A percentile compares a stretch with the other conserved stretches of the same genome.
Conservation (phyloP, 2,329 filamentous ascomycete genomes). For the Claviceps lovelessii region DNA sequence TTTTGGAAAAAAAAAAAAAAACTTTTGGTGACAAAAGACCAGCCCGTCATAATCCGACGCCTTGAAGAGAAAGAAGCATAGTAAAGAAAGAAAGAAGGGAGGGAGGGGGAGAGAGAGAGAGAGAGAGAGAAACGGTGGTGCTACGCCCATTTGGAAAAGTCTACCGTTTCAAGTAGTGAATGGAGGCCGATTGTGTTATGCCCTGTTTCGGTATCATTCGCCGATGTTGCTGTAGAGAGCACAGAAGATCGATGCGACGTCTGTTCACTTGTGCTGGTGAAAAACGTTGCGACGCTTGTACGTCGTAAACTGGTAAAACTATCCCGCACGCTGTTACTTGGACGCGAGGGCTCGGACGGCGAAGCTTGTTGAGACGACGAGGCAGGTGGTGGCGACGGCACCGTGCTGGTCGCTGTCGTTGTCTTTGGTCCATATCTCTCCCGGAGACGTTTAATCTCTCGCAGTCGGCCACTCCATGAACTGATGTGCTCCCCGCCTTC, state of each 20-base stretch:
- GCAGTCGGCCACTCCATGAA: conserved; percentile 75
- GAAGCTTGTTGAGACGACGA: conserved; percentile 10
- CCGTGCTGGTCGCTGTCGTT: conserved; percentile 9
- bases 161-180: conserved; percentile 22
- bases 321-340: conserved; percentile 32
- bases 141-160: conserved; percentile 26
- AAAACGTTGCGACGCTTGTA: conserved; percentile 52
- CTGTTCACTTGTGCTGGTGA: conserved; percentile 42
- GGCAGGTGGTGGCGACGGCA: conserved; percentile 15
- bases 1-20: not conserved
- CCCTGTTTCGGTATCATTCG: conserved; percentile 39
- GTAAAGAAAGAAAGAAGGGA: not conserved
- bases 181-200: conserved; percentile 16
- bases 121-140: not conserved
- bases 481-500: conserved; percentile 72
- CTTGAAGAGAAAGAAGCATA: not conserved
- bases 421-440: conserved; percentile 45
- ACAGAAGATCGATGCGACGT: conserved; percentile 45
- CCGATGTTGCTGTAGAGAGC: conserved; percentile 36
- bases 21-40: not conserved
- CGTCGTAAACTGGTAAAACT: conserved; percentile 46
- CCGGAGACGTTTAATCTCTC: conserved; percentile 69
- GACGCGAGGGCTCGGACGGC: conserved; percentile 7
- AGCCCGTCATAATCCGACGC: conserved; percentile 1
- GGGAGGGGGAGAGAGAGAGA: not conserved